phyloP scores from a whole-genome alignment of 2,329 filamentous ascomycete species.

The Amauroascus verrucosus region DNA sequence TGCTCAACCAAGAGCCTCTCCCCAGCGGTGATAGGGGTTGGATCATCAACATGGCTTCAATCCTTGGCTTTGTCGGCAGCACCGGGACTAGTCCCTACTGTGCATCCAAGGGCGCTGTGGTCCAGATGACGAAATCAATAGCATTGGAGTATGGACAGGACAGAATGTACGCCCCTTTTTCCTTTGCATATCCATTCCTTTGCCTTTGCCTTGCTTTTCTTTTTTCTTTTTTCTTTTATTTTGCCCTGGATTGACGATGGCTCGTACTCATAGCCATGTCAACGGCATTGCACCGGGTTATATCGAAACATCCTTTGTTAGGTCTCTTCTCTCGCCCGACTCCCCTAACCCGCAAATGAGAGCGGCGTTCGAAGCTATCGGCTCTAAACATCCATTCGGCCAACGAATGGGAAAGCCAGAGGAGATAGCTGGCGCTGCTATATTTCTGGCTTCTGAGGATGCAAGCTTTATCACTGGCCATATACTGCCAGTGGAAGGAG shows the following conservation, averaged over 20 bases:
- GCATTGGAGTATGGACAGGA: conserved; percentile 42
- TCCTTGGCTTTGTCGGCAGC: conserved; percentile 24
- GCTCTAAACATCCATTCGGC: conserved; percentile 22
- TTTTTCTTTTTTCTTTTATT: background rate
- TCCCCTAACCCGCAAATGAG: conserved; percentile 11
- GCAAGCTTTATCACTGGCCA: conserved; percentile 39
- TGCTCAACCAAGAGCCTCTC: conserved; percentile 31
- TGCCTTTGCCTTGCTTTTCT: background rate
- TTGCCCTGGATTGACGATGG: background rate
- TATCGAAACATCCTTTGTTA: conserved; percentile 24
- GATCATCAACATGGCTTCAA: conserved; percentile 29
- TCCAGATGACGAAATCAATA: conserved; percentile 41
- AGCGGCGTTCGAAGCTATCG: conserved; percentile 14
- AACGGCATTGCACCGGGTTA: conserved; percentile 48
- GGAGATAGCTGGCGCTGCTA: conserved; percentile 33
- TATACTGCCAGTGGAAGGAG: conserved; percentile 39
- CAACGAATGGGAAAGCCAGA: conserved; percentile 23
- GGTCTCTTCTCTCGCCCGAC: conserved; percentile 6
- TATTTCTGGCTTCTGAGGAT: conserved; percentile 41
- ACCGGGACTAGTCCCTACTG: conserved; percentile 30
- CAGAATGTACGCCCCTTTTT: conserved; percentile 27
- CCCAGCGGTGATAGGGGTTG: conserved; percentile 27
- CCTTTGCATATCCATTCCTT: background rate
- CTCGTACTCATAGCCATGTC: conserved; percentile 28
- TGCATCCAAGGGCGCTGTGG: conserved; percentile 43